Evolutionary conservation across 805 yeast genomes (phyloP), one percentile per base, ranked within the genome.

Genomic region (Yarrowia sp.): DNA sequence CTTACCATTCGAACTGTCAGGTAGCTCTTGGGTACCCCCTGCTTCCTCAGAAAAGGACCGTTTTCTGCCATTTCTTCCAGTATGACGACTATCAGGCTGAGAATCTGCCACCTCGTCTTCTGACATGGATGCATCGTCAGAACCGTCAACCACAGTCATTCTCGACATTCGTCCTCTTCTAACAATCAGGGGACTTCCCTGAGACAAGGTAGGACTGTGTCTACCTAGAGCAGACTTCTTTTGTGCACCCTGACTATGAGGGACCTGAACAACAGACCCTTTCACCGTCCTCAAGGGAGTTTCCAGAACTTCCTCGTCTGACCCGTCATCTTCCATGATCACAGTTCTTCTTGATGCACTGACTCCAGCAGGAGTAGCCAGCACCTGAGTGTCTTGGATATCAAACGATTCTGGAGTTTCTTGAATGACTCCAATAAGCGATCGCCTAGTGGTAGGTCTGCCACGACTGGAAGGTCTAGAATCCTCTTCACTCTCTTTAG

Each of bases 101-200:
- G 64, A 58, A 9, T 58, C 64, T 0, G 64, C 64, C 1, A 58
- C 64, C n/a, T 43, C 64, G 14, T 58, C 50, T 3, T 58, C 64
- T 7, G 63, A 55, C 38, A 55, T 52, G 43, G 53, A 30, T 2
- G 13, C 56, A 17, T 55, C 61, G 15, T 55, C 61, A 1, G 44
- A 39, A 12, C 46, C 61, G 15, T 58, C 64, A 2, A 58, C 33
- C 14, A 58, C 64, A 8, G 64, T 33, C 50, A 42, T 58, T 33
- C 64, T n/a, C 9, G 44, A 33, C 9, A 14, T 33, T 14, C 50
- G 12, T 9, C 30, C 24, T 43, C 64, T 30, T 17, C 50, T 30
- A 7, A 20, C 39, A 30, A 58, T 19, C 34, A 58, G 30, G 9
- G 64, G 64, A 40, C 64, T 58, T n/a, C 64, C 64, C 15, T 58